Evolutionary conservation across 371 early-diverging fungal genomes (phyloP).

Genomic region (Actinomucor elegans): DNA sequence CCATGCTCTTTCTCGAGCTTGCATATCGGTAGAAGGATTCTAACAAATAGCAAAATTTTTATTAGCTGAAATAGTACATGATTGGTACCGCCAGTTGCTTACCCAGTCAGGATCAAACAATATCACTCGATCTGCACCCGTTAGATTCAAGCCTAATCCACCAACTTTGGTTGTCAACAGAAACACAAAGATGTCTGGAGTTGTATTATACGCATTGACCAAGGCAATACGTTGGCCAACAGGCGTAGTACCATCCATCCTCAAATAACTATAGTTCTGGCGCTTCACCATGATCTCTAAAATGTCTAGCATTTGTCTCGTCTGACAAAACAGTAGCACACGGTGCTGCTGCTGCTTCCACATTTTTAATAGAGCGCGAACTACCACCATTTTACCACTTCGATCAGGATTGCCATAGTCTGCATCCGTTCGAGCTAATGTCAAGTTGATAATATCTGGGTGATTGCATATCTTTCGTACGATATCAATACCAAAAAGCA

Average conservation of each 20-base stretch:
- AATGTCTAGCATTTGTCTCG: conserved; percentile 96
- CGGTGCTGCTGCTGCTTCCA: conserved; percentile 88
- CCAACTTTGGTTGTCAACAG: conserved; percentile 97
- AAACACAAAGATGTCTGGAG: conserved; percentile 78
- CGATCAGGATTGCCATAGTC: conserved; percentile 66
- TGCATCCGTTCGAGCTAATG: conserved; percentile 32
- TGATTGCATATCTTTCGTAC: conserved; percentile 98
- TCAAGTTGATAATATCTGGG: conserved; percentile 73
- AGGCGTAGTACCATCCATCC: conserved; percentile 97
- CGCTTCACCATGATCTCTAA: conserved; percentile 68
- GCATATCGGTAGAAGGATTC: conserved; percentile 97
- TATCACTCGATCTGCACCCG: conserved; percentile 94
- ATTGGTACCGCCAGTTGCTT: not conserved
- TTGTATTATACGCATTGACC: conserved; percentile 88
- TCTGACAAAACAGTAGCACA: conserved; percentile 95
- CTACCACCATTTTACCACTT: conserved; percentile 90
- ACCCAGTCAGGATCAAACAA: conserved; percentile 98
- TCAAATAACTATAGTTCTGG: conserved; percentile 63
- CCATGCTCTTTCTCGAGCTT: conserved; percentile 97
- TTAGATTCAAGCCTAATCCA: conserved; percentile 95
- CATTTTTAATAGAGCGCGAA: conserved; percentile 78
- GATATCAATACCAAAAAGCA: conserved; percentile 90
- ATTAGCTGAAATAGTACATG: not conserved
- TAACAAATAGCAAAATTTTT: conserved; percentile 16
- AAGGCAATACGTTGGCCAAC: conserved; percentile 76